A percentile compares a stretch with the other conserved stretches of the same genome.
These are phyloP conservation scores for Lepidium campestre DNA, from an alignment of 441 rosid genomes.

Conservation along the genomic window DNA sequence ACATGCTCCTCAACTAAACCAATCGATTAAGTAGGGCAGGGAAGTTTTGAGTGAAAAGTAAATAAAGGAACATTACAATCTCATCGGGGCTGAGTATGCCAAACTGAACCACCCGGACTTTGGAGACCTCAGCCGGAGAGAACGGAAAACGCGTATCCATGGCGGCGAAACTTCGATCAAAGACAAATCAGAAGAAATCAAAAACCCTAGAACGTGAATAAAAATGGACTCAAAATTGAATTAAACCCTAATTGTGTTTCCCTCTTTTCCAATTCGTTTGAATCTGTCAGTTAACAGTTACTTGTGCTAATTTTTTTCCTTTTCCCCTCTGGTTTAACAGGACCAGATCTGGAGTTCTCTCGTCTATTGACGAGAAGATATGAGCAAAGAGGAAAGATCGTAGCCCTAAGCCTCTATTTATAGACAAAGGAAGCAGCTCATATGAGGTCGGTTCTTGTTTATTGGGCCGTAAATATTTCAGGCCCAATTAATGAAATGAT, in stretches of 20 bases:
- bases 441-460: neutral
- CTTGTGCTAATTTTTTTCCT: neutral
- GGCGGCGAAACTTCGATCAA: slow-evolving; percentile 31
- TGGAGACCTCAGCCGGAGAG: slow-evolving; percentile 98
- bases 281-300: slow-evolving; percentile 18
- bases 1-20: neutral
- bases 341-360: slow-evolving; percentile 22
- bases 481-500: neutral
- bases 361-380: slow-evolving; percentile 14
- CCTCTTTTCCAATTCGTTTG: slow-evolving; percentile 10
- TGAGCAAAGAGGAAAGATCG: accelerated
- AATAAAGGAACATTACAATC: slow-evolving; percentile 26
- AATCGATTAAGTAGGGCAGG: neutral
- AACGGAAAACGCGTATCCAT: slow-evolving; percentile 88
- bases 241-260: neutral
- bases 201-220: slow-evolving; percentile 16
- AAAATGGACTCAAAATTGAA: neutral
- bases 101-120: slow-evolving; percentile 61
- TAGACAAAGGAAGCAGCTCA: neutral
- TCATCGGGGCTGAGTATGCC: slow-evolving; percentile 42
- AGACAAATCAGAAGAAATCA: neutral
- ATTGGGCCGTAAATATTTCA: neutral
- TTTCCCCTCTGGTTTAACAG: neutral
- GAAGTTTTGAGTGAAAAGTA: no score
- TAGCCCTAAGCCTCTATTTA: slow-evolving; percentile 25